Percentiles rank a stretch among this genome's conserved stretches.
phyloP scores from a whole-genome alignment of 352 stramenopile species.

The Phytophthora boehmeriae region DNA sequence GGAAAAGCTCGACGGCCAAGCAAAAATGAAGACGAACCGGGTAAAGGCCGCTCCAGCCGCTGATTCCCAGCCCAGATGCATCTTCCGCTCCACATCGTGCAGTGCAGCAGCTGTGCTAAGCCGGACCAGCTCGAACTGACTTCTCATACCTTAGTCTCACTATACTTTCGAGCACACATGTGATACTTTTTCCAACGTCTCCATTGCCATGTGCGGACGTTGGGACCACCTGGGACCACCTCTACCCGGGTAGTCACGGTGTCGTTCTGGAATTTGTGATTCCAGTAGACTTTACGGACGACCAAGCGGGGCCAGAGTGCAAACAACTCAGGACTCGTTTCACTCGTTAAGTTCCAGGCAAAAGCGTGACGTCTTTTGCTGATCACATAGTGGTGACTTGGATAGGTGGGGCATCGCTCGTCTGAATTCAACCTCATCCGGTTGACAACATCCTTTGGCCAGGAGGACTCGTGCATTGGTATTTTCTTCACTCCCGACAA shows the following conservation, averaged over 20 bases:
- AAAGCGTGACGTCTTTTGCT: neutral
- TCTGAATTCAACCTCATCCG: neutral
- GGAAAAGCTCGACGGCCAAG: slow-evolving; percentile 22
- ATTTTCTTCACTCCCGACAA: slow-evolving; percentile 23
- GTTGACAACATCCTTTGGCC: slow-evolving; percentile 9
- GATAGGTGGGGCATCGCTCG: slow-evolving; percentile 5
- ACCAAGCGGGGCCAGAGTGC: neutral
- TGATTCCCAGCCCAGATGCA: slow-evolving; percentile 10
- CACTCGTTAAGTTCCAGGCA: neutral
- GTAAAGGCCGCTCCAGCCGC: slow-evolving; percentile 22
- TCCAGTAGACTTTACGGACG: neutral
- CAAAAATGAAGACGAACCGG: neutral
- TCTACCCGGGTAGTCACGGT: slow-evolving; percentile 12
- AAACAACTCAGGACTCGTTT: neutral
- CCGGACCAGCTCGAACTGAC: slow-evolving; percentile 21
- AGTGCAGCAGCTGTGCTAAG: slow-evolving; percentile 18
- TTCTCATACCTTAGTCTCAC: slow-evolving; percentile 12
- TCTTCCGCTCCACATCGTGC: slow-evolving; percentile 8
- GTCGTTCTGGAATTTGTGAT: neutral
- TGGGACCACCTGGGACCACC: slow-evolving; percentile 13
- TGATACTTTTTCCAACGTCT: too few species aligned
- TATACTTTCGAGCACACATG: slow-evolving; percentile 16
- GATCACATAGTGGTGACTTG: neutral
- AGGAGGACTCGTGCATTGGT: slow-evolving; percentile 24
- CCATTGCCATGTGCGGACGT: slow-evolving; percentile 19